These are phyloP conservation scores for Penicillium sp. DNA, from an alignment of 2,329 filamentous ascomycete species.

Conservation along the genomic window DNA sequence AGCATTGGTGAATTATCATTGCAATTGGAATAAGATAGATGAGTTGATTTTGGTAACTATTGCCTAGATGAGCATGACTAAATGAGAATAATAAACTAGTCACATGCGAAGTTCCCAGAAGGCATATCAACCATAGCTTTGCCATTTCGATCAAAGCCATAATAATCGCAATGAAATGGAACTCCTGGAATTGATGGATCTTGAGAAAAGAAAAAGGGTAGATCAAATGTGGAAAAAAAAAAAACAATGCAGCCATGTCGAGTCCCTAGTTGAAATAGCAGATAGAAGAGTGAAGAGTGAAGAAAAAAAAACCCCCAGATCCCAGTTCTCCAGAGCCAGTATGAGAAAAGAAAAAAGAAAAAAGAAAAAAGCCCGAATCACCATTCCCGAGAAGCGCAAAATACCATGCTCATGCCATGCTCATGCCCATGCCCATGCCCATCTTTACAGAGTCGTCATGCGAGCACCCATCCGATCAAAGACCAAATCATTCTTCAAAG, in stretches of 20 bases:
- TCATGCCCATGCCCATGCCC: no score
- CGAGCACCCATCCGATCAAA: conserved; percentile 53
- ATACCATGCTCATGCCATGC: background rate
- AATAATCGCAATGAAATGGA: background rate
- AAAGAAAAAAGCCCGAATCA: background rate
- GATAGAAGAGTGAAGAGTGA: background rate
- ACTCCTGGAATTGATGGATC: conserved; percentile 14
- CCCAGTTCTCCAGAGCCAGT: conserved; percentile 7
- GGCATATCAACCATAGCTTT: conserved; percentile 2
- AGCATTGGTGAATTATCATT: background rate
- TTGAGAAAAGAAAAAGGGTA: background rate
- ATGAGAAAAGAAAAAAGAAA: conserved; percentile 10
- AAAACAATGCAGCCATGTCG: conserved; percentile 23
- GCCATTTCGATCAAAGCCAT: conserved; percentile 17
- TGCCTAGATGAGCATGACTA: conserved; percentile 13
- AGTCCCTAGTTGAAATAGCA: background rate
- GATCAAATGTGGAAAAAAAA: conserved; percentile 11
- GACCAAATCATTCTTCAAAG: conserved; percentile 48
- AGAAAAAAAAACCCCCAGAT: conserved; percentile 13
- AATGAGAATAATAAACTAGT: conserved; percentile 5
- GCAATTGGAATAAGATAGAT: background rate
- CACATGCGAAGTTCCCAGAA: conserved; percentile 21
- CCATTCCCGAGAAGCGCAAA: background rate
- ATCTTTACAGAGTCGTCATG: conserved; percentile 37
- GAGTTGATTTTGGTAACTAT: conserved; percentile 2